Percentiles rank a stretch among this genome's conserved stretches.
These are phyloP conservation scores for Trichoderma sp. DNA, from an alignment of 2,329 filamentous ascomycete genomes.

Conservation along the genomic window DNA sequence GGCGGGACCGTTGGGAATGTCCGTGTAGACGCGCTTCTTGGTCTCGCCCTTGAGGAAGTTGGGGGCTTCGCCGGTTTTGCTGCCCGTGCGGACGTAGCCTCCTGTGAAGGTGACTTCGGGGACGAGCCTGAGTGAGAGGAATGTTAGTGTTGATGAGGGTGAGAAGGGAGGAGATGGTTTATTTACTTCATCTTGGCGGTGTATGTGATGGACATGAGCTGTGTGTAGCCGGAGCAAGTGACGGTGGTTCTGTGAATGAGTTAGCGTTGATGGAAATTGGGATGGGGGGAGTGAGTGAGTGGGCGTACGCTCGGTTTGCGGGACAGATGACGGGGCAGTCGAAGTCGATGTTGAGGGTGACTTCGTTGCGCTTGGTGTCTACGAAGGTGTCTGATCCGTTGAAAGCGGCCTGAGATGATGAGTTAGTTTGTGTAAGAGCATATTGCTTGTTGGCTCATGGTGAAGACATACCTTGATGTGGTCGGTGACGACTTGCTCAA, in stretches of 20 bases:
- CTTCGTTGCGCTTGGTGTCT: slow-evolving; percentile 13
- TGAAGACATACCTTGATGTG: background rate
- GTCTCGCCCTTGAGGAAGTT: slow-evolving; percentile 12
- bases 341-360: slow-evolving; percentile 12
- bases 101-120: slow-evolving; percentile 18
- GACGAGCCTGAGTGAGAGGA: background rate
- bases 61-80: slow-evolving; percentile 1
- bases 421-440: background rate
- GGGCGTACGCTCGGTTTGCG: slow-evolving; percentile 13
- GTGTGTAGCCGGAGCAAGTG: slow-evolving; percentile 16
- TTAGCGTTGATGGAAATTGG: background rate
- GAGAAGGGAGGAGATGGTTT: background rate
- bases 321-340: slow-evolving; percentile 11
- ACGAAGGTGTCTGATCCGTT: slow-evolving; percentile 6
- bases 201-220: slow-evolving; percentile 18
- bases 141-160: background rate
- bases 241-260: slow-evolving; percentile 2
- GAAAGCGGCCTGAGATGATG: background rate
- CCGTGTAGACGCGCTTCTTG: slow-evolving; percentile 11
- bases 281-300: background rate
- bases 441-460: background rate
- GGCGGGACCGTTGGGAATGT: slow-evolving; percentile 9
- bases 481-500: background rate
- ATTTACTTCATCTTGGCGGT: slow-evolving; percentile 16
- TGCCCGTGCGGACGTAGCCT: slow-evolving; percentile 11